Conservation (phyloP, 495 filamentous ascomycete species). For the Collariella sp. region DNA sequence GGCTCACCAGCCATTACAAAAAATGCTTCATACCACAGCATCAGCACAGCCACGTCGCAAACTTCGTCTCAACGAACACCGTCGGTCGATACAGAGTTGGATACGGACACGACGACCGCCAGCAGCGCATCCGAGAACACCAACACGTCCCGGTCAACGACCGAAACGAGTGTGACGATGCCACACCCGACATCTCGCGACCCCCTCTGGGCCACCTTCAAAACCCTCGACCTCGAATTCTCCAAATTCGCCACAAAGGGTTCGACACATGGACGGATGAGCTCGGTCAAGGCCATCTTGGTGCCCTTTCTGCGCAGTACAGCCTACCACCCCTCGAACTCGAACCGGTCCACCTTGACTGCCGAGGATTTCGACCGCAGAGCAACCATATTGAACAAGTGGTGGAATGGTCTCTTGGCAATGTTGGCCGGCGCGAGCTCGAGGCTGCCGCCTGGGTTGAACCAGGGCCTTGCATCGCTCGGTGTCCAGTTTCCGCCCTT, state of each 20-base stretch:
- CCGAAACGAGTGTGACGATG: slow-evolving; percentile 29
- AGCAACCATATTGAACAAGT: slow-evolving; percentile 77
- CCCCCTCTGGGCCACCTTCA: slow-evolving; percentile 83
- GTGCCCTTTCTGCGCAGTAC: slow-evolving; percentile 77
- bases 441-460: slow-evolving; percentile 37
- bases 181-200: slow-evolving; percentile 53
- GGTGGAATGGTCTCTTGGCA: slow-evolving; percentile 88
- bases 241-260: slow-evolving; percentile 69
- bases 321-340: slow-evolving; percentile 60
- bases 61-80: slow-evolving; percentile 41
- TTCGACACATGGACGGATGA: slow-evolving; percentile 67
- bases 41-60: slow-evolving; percentile 38
- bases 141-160: slow-evolving; percentile 50
- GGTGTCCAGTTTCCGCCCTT: slow-evolving; percentile 46
- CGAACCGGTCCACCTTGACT: slow-evolving; percentile 41
- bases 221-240: slow-evolving; percentile 72
- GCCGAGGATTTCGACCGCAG: slow-evolving; percentile 84
- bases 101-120: slow-evolving; percentile 39
- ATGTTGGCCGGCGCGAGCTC: slow-evolving; percentile 59
- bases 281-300: slow-evolving; percentile 66
- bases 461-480: slow-evolving; percentile 19
- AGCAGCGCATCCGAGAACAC: slow-evolving; percentile 48
- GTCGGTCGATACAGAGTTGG: slow-evolving; percentile 20
- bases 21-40: slow-evolving; percentile 18
- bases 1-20: slow-evolving; percentile 3